Evolutionary conservation across 2,329 filamentous ascomycete species (phyloP).

Genomic region (Talaromyces sp.): DNA sequence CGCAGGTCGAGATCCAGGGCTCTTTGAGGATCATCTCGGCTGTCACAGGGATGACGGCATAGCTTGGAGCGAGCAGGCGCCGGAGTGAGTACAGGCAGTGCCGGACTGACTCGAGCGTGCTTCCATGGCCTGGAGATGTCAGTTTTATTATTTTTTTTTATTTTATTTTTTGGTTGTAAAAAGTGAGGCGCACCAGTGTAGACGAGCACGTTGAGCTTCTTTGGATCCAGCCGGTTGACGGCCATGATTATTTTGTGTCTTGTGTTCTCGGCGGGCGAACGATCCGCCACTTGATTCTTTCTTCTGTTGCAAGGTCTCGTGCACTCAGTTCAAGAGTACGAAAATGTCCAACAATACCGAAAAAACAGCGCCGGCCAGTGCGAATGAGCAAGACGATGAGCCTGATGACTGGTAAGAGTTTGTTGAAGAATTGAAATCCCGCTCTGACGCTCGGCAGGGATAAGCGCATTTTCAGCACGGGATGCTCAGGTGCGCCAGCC

Average conservation of each 20-base stretch:
- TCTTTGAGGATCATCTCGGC: conserved; percentile 79
- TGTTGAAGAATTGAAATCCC: conserved; percentile 6
- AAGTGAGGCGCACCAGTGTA: conserved; percentile 65
- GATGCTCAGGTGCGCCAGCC: conserved; percentile 69
- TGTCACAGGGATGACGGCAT: conserved; percentile 83
- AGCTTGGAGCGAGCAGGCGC: conserved; percentile 79
- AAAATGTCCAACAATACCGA: conserved; percentile 56
- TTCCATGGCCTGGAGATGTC: conserved; percentile 64
- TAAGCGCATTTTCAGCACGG: conserved; percentile 95
- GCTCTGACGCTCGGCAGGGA: conserved; percentile 60
- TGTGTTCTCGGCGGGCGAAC: not conserved
- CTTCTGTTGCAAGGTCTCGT: not conserved
- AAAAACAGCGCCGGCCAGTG: conserved; percentile 32
- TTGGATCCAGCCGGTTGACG: conserved; percentile 46
- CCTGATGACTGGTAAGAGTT: conserved; percentile 84
- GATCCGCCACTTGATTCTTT: not conserved
- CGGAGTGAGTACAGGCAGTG: conserved; percentile 86
- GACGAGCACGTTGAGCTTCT: conserved; percentile 83
- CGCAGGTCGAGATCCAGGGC: conserved; percentile 83
- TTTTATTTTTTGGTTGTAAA: no score
- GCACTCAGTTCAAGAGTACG: not conserved
- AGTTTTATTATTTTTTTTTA: conserved; percentile 23
- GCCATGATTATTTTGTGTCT: conserved; percentile 21
- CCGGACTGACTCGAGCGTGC: conserved; percentile 80
- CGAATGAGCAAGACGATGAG: conserved; percentile 64